Percentiles rank a stretch among this genome's conserved stretches.
Evolutionary conservation across 2,329 filamentous ascomycete genomes (phyloP).

Genomic region (Keithomyces neogunnii): DNA sequence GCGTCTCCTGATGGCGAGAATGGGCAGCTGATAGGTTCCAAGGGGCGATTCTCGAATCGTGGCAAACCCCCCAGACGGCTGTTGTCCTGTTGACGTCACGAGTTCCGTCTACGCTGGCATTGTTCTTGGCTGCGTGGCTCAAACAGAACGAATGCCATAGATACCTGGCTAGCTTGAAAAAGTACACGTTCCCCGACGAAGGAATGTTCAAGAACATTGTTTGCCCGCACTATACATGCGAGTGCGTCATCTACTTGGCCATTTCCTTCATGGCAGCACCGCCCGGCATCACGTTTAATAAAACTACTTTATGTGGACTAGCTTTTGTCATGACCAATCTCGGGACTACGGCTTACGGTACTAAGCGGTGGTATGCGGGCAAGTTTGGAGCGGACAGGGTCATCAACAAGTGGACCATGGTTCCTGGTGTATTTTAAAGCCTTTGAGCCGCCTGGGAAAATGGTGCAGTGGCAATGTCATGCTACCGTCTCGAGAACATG

Average conservation of each 20-base stretch:
- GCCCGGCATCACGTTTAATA: conserved; percentile 55
- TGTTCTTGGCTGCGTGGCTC: conserved; percentile 62
- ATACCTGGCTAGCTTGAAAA: conserved; percentile 61
- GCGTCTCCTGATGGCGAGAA: background rate
- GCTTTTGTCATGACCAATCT: conserved; percentile 73
- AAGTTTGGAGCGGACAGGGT: conserved; percentile 66
- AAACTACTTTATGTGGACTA: conserved; percentile 60
- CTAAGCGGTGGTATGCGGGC: conserved; percentile 66
- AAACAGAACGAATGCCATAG: conserved; percentile 69
- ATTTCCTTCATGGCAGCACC: conserved; percentile 70
- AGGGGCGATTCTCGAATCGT: conserved; percentile 26
- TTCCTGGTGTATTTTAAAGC: conserved; percentile 57
- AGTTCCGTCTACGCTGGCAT: conserved; percentile 38
- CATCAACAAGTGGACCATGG: conserved; percentile 61
- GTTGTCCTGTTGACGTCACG: conserved; percentile 14
- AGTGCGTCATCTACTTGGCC: conserved; percentile 76
- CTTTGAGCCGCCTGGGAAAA: conserved; percentile 16
- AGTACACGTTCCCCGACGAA: conserved; percentile 73
- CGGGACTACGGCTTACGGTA: conserved; percentile 70
- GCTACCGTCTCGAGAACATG: conserved; percentile 30
- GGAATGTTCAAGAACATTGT: conserved; percentile 65
- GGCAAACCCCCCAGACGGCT: conserved; percentile 15
- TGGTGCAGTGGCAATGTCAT: background rate
- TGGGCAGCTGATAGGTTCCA: background rate
- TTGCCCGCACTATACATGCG: conserved; percentile 87